Conservation (phyloP, 202 grass and related monocot genomes). For the Alloteropsis angusta region DNA sequence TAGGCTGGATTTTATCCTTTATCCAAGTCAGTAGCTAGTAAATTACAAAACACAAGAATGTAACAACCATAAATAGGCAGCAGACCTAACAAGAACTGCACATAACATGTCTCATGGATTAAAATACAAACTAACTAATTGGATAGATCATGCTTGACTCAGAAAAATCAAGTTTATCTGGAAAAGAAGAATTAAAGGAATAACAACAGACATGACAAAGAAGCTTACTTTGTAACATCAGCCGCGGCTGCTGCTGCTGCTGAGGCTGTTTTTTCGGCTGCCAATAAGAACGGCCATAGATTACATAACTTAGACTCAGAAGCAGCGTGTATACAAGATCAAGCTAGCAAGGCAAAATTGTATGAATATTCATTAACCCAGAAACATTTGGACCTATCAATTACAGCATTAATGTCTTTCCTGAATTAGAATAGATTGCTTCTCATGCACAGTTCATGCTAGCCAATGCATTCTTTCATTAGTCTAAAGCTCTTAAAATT, state of each 20-base stretch:
- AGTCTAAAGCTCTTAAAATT: neutral
- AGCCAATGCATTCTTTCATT: slow-evolving; percentile 22
- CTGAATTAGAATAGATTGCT: slow-evolving; percentile 8
- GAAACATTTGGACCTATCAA: slow-evolving; percentile 9
- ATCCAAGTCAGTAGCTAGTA: neutral
- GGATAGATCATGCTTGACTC: neutral
- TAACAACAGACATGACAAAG: slow-evolving; percentile 15
- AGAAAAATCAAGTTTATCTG: slow-evolving; percentile 10
- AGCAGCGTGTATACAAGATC: neutral
- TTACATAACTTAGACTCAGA: slow-evolving; percentile 30
- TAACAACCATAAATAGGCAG: neutral
- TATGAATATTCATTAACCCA: slow-evolving; percentile 6
- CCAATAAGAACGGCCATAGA: slow-evolving; percentile 22
- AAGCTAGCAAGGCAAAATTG: neutral
- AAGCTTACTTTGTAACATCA: slow-evolving; percentile 84
- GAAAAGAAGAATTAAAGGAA: slow-evolving; percentile 20
- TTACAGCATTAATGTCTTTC: neutral
- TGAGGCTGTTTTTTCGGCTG: slow-evolving; percentile 48
- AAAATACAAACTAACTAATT: neutral
- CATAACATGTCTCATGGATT: neutral
- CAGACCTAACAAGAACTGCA: neutral
- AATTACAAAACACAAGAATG: neutral
- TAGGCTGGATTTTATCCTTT: too few relatives aligned
- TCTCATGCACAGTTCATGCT: neutral
- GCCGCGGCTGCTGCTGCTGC: slow-evolving; percentile 65